Evolutionary conservation across 129 eudicot genomes (phyloP), one percentile per base, ranked within the genome.

Genomic region (Erigeron canadensis): DNA sequence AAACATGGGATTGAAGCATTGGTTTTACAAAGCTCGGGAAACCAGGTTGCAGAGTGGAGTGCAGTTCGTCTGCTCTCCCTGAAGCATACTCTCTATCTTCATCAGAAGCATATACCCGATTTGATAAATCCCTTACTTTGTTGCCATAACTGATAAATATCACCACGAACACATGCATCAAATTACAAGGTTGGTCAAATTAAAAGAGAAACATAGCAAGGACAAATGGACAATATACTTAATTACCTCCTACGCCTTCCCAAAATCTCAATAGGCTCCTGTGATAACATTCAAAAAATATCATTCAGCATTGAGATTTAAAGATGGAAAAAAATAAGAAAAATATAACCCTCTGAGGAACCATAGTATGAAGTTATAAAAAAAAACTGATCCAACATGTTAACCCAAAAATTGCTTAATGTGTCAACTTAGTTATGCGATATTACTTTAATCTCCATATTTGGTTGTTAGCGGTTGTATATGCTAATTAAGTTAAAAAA

Each of bases 1-100:
- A 83, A 46, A 91, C 90, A 82, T 91, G 97, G 10, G 97, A 87
- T 38, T 86, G 91, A 69, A 87, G 95, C 97, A 91, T 91, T 41
- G 95, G 86, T 77, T 91, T 88, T 7, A 88, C 80, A 54, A 85
- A 88, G 80, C 83, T 75, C 8, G 92, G 90, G 63, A 63, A 57
- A 47, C 81, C 72, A 45, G 85, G 57, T 63, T 77, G 78, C 62
- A 91, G 67, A 10, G 51, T 54, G 45, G 84, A 72, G 72, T 81
- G 79, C 5, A 87, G 59, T 46, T 81, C 81, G 54, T 85, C 75
- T 6, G 97, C 95, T 57, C 80, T 71, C 6, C 82, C 84, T 10
- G 79, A 62, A 60, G 89, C 85, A 63, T 76, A 75, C 63, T 23
- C 75, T 71, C 91, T 79, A 63, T 83, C 91, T 55, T 83, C 87